Percentiles rank a stretch among this genome's conserved stretches.
Evolutionary conservation across 2,329 filamentous ascomycete genomes (phyloP).

Genomic region (Fusarium aywerte): DNA sequence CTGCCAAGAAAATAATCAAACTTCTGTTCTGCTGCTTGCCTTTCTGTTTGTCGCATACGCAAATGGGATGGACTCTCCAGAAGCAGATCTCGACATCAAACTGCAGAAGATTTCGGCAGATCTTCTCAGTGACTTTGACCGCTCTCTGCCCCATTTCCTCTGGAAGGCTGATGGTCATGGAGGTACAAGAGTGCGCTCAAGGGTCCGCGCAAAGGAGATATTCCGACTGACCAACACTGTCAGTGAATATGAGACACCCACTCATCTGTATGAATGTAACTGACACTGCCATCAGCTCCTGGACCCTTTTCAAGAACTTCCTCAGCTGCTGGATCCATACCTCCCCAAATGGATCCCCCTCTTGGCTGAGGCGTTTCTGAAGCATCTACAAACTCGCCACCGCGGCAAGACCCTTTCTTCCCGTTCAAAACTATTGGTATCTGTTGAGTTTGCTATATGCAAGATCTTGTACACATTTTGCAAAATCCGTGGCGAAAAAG

Average conservation of each 20-base stretch:
- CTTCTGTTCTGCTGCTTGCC: background rate
- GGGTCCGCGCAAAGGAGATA: conserved; percentile 63
- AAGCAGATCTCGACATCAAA: conserved; percentile 70
- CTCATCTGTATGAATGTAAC: background rate
- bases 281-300: conserved; percentile 60
- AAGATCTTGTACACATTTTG: conserved; percentile 88
- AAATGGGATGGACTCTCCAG: conserved; percentile 66
- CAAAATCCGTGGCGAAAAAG: conserved; percentile 93
- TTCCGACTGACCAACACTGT: conserved; percentile 61
- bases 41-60: background rate
- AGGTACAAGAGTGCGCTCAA: conserved; percentile 56
- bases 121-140: conserved; percentile 68
- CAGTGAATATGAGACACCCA: conserved; percentile 4
- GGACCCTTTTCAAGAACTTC: conserved; percentile 93
- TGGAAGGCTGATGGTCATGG: conserved; percentile 62
- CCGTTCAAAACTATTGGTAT: conserved; percentile 57
- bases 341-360: conserved; percentile 79
- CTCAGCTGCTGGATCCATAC: conserved; percentile 89
- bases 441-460: conserved; percentile 77
- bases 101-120: conserved; percentile 70
- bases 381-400: conserved; percentile 65
- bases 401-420: conserved; percentile 52
- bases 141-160: conserved; percentile 63
- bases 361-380: conserved; percentile 80
- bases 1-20: background rate